Evolutionary conservation across 208 protist species (phyloP).

Genomic region (Leishmania amazonensis): DNA sequence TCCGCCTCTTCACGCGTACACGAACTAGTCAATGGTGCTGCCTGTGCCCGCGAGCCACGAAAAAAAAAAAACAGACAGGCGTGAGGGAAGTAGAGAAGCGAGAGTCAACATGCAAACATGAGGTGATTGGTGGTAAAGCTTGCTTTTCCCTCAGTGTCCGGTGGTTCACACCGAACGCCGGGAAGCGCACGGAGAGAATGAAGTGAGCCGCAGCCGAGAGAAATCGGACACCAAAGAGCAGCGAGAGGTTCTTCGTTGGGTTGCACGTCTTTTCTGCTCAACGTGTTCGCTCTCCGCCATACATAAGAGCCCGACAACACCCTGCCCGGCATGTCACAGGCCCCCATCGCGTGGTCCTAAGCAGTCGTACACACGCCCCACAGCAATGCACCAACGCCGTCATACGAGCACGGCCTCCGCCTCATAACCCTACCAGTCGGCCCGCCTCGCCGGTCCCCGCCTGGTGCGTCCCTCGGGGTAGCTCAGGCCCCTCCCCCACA

Average conservation of each 20-base stretch:
- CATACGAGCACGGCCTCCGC: background rate
- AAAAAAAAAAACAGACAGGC: background rate
- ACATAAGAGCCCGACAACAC: background rate
- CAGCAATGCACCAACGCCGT: background rate
- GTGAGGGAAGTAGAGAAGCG: background rate
- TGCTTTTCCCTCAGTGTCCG: background rate
- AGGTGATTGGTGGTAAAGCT: background rate
- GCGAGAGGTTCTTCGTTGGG: background rate
- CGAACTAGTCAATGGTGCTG: background rate
- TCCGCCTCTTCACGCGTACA: background rate
- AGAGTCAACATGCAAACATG: background rate
- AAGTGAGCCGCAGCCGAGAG: background rate
- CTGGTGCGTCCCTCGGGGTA: background rate
- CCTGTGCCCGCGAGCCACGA: background rate
- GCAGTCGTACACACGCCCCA: background rate
- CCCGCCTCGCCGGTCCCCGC: background rate
- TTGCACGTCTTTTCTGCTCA: background rate
- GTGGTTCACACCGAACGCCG: background rate
- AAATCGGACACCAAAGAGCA: background rate
- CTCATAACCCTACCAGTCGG: background rate
- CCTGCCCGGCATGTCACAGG: background rate
- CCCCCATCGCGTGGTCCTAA: background rate
- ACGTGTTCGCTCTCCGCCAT: background rate
- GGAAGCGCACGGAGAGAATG: background rate
- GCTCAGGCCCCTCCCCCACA: background rate